Base-by-base conservation (phyloP, 179 eudicot genomes). In the Silene noctiflora region DNA sequence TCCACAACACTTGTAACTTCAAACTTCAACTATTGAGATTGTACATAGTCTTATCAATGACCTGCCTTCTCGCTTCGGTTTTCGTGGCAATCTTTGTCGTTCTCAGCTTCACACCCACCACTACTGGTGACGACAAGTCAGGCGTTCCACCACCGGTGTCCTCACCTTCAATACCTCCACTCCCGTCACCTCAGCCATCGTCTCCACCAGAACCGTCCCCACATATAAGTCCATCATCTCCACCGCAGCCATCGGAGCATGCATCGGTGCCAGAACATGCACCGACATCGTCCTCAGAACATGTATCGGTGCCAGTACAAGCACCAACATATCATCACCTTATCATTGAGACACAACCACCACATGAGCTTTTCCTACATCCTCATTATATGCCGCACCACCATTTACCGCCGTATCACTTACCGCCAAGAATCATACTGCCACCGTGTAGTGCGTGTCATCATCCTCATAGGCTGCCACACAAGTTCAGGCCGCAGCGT, bases 391-490 rank as follows among this genome's bases (percentile, higher is more conserved):
- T 74, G 80, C 77, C 80, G 4, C 83, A 69, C 27, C 77, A 66
- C 9, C 46, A 46, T 65, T n/a, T 74, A 7, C 83, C 80, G 29
- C 77, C 75, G 1, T 81, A 76, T 51, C 83, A 75, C 24, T 19
- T 71, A 20, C 78, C 81, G 2, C 84, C 84, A 0, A 74, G 67
- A 73, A 69, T 81, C 16, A 81, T 74, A 11, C 75, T 75, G 0
- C 84, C 84, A 53, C 84, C 84, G 17, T 81, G 71, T 25, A 60
- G 72, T 24, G 81, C 84, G 22, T 79, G 81, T 19, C 72, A 51
- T 56, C 76, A 35, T 1, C 80, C 66, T 53, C 79, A 39, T 56
- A 51, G 14, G 20, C 27, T 64, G 24, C 76, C 81, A 21, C 84
- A 74, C 27, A 78, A 44, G 72, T 71, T 77, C 17, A 67, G 51